phyloP scores from a whole-genome alignment of 495 filamentous ascomycete species.

The Lophium mytilinum region DNA sequence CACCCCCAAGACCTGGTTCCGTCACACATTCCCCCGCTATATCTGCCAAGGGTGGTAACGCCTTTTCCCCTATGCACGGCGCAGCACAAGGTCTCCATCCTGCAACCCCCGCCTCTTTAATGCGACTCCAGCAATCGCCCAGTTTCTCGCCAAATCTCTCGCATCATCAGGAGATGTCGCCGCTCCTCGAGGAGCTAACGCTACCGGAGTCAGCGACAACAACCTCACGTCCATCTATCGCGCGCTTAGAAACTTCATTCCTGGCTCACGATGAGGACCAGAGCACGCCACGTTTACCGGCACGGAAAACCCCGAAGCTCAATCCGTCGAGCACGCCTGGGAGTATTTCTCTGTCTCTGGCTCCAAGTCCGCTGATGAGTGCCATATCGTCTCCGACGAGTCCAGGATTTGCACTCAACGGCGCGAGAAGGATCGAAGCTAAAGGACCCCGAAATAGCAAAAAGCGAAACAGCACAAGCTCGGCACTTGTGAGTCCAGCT shows the following conservation, averaged over 20 bases:
- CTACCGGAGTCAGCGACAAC: constrained; percentile 33
- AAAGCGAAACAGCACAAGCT: constrained; percentile 69
- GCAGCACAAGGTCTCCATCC: constrained; percentile 14
- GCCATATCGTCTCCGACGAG: constrained; percentile 22
- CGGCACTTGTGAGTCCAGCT: constrained; percentile 74
- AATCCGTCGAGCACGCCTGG: constrained; percentile 26
- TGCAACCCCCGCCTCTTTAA: constrained; percentile 34
- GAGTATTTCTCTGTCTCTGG: constrained; percentile 8
- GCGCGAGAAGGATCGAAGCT: constrained; percentile 24
- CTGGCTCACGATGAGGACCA: constrained; percentile 8
- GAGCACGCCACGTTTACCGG: constrained; percentile 27
- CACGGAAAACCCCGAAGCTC: constrained; percentile 33
- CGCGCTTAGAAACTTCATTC: constrained; percentile 17
- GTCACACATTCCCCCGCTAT: constrained; percentile 49
- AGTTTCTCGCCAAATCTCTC: neutral
- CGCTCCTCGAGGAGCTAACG: constrained; percentile 29
- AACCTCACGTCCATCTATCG: constrained; percentile 11
- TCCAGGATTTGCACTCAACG: constrained; percentile 8
- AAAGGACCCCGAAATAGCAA: constrained; percentile 37
- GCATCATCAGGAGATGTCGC: neutral
- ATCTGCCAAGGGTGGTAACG: constrained; percentile 7
- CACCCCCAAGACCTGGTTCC: constrained; percentile 49
- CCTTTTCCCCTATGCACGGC: neutral
- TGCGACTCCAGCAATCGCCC: constrained; percentile 25
- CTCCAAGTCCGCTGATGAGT: constrained; percentile 20